Conservation (phyloP, 2,329 filamentous ascomycete genomes). For the Diaporthe sp. region DNA sequence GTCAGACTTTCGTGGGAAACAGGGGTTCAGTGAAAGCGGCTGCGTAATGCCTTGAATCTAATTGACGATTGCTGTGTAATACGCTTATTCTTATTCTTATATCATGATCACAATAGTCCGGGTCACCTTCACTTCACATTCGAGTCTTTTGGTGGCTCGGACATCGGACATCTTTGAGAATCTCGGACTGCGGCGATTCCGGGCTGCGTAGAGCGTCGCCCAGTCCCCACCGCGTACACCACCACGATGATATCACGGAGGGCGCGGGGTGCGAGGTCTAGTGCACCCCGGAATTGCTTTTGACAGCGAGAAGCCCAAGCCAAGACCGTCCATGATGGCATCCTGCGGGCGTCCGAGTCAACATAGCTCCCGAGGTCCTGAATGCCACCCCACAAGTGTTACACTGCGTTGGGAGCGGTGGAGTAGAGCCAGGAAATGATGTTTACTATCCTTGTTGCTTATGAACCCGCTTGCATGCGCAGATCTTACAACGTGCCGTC, state of each 20-base stretch:
- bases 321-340: not conserved
- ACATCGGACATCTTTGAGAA: not conserved
- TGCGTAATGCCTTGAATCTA: not conserved
- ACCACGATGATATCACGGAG: not conserved
- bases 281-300: not conserved
- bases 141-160: not conserved
- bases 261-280: not conserved
- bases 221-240: not conserved
- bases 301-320: not conserved
- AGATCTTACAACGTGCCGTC: not conserved
- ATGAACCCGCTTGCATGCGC: not conserved
- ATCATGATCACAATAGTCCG: not conserved
- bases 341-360: not conserved
- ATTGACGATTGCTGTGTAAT: not conserved
- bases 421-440: not conserved
- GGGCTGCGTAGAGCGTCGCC: not conserved
- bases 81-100: not conserved
- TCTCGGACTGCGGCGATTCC: not conserved
- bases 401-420: not conserved
- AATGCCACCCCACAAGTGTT: not conserved
- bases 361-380: not conserved
- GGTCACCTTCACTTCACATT: not conserved
- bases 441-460: constrained; percentile 6
- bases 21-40: not conserved
- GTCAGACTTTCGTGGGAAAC: not conserved